phyloP scores from a whole-genome alignment of 2,329 filamentous ascomycete species.

The Xylariaceae sp. region DNA sequence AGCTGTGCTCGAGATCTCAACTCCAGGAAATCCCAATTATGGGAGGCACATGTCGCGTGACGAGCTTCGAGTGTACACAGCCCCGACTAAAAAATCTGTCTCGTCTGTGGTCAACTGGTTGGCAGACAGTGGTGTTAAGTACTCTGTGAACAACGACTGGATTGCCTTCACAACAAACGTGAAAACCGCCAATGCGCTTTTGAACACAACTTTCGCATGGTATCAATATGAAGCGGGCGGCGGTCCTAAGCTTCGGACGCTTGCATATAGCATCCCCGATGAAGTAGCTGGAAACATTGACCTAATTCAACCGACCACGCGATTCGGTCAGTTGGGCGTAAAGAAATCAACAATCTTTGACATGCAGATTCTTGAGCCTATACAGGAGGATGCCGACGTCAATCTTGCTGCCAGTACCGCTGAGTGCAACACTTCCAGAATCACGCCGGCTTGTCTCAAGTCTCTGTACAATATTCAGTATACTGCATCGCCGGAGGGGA shows the following conservation, averaged over 20 bases:
- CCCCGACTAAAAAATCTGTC: conserved; percentile 44
- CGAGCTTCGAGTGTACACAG: conserved; percentile 52
- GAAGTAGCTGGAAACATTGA: conserved; percentile 45
- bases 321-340: conserved; percentile 47
- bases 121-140: conserved; percentile 39
- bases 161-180: conserved; percentile 48
- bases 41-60: conserved; percentile 52
- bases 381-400: conserved; percentile 21
- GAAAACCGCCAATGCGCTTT: conserved; percentile 46
- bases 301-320: conserved; percentile 54
- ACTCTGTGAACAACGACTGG: conserved; percentile 43
- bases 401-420: conserved; percentile 23
- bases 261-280: conserved; percentile 40
- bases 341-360: conserved; percentile 36
- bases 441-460: conserved; percentile 49
- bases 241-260: conserved; percentile 44
- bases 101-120: conserved; percentile 51
- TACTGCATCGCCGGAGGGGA: conserved; percentile 61
- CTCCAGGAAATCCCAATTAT: conserved; percentile 49
- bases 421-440: conserved; percentile 40
- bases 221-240: conserved; percentile 45
- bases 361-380: conserved; percentile 30
- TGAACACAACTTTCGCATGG: conserved; percentile 49
- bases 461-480: conserved; percentile 48
- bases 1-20: conserved; percentile 51